Evolutionary conservation across 768 basidiomycete genomes (phyloP), one percentile per base, ranked within the genome.

Genomic region (Russula ochroleuca): DNA sequence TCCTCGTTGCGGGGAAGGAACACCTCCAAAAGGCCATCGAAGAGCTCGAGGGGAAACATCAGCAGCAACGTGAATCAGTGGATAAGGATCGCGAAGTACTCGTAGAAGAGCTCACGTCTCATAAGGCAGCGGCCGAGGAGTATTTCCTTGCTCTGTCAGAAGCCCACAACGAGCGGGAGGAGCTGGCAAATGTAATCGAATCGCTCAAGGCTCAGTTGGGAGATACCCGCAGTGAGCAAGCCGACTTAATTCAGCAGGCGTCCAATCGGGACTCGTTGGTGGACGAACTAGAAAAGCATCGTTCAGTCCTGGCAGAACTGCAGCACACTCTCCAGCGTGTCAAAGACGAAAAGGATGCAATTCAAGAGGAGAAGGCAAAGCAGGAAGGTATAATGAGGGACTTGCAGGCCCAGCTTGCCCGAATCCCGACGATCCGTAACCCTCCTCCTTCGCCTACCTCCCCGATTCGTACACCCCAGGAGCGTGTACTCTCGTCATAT

Each of bases 321-420:
- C 90, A 92, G 68, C 86, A 88, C 64, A 85, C 82, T 66, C 76
- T 93, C 28, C 89, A 91, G 73, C 84, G 82, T 51, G 84, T 85
- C 70, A 90, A 89, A 75, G 87, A 92, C 69, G 90, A 92, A 75
- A 90, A 89, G 73, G 92, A 91, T 71, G 79, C 70, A 17, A 77
- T 94, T 17, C 89, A 87, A 63, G 77, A 81, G 10, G 91, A 94
- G 76, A 90, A 85, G 75, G 77, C 66, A 66, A 83, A 80, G 54
- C 85, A 88, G 37, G 90, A 93, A 60, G 73, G 73, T 15, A 72
- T 85, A n/a, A 77, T 92, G 62, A 85, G 87, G 55, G 93, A 95
- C 53, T 78, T 93, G 28, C 91, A 94, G 72, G 83, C 83, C 48
- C 90, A 94, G 70, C 73, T 82, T 19, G 73, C 81, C 54, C 83